Evolutionary conservation across 495 filamentous ascomycete genomes (phyloP), one percentile per base, ranked within the genome.

Genomic region (Neurospora sp.): DNA sequence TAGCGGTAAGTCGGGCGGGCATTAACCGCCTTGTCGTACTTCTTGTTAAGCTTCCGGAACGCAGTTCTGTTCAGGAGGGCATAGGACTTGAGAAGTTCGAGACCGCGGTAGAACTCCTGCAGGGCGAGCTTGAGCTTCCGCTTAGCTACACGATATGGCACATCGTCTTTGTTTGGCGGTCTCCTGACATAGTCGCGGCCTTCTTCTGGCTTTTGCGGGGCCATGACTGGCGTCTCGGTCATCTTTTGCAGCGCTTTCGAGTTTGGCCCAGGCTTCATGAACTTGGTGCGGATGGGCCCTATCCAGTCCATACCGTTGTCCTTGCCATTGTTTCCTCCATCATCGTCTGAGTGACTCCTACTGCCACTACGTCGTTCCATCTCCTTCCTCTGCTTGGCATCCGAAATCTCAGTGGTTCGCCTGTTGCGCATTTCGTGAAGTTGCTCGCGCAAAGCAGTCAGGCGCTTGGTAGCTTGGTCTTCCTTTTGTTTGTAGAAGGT

Each of bases 41-140:
- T 99, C 83, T 99, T 99, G 81, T 96, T 98, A 78, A 99, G 94
- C 80, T 99, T 99, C 9, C 94, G 91, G 73, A 98, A 98, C 2
- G 94, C 96, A 3, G 93, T 96, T 69, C 92, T 87, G 78, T 99
- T 99, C 16, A 97, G 83, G 22, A 94, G 85, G 7, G 93, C 91
- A 77, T 96, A 99, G 0, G 92, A 92, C 82, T 97, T 97, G 27
- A 99, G 82, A 20, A 98, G 86, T 79, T 99, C 96, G 4, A 98
- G 85, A 8, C 93, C 91, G 40, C 95, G 89, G 79, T 99, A 97
- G 78, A 92, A 97, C 81, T 98, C 96, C 77, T 94, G 92, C 73
- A 97, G 78, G 0, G 96, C 96, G 68, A 91, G 80, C 78, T 97
- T 98, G 70, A 99, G 87, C 81, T 97, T 97, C 69, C 91, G 85